Base-by-base conservation (phyloP, 1,139 yeast genomes). In the Candida dubliniensis region DNA sequence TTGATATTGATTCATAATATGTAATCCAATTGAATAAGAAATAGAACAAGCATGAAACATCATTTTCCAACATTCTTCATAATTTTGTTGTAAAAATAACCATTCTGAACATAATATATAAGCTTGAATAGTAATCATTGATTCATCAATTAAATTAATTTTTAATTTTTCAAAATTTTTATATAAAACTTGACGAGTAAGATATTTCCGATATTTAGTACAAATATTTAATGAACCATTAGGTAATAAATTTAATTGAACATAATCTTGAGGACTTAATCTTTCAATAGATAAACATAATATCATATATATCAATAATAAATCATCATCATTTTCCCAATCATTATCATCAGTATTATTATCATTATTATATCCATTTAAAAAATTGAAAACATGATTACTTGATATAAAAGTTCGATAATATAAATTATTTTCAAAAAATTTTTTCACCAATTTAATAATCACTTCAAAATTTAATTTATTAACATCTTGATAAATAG, bases 281-380 rank as follows among this genome's bases (percentile, higher is more conserved):
- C 76, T 64, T 45, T 71, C 66, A 29, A 76, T 52, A 12, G 75
- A 59, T 9, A 74, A 57, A 9, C 75, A 61, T 27, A 77, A 55
- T 14, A 77, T 64, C 74, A 75, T 74, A 41, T 73, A 64, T 31
- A 76, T 58, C 36, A 77, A 59, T 33, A 77, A 60, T 50, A 77
- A 57, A 46, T 76, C 81, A 54, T 77, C 81, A 49, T 76, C 78
- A 47, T 72, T 64, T 44, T 73, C 77, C 81, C 82, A 76, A 35
- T 63, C 67, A 45, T 66, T 60, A 40, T 67, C 70, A 18, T 60
- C n/a, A n/a, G n/a, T n/a, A n/a, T 60, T 29, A 69, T 60, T 2
- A 52, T n/a, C n/a, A n/a, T n/a, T 32, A 11, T 60, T 59, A 50
- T 69, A 66, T 11, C 53, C 53, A 11, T 61, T 54, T 23, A 73